A percentile compares a stretch with the other conserved stretches of the same genome.
Evolutionary conservation across 164 flowering plant species (phyloP).

Genomic region (Sextonia rubra): DNA sequence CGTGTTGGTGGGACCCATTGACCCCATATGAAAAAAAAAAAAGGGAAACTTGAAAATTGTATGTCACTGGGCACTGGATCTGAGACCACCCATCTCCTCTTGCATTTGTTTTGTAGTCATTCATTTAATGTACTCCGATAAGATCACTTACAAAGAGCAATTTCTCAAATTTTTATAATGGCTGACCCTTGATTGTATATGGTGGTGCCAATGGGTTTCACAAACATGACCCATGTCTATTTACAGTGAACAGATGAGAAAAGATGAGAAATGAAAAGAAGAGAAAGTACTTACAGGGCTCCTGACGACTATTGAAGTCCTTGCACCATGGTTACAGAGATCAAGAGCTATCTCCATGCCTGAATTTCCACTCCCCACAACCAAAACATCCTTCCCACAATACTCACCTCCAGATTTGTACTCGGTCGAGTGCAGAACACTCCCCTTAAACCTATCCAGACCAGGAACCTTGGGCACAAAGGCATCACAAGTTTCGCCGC

Average conservation of each 20-base stretch:
- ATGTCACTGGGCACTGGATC: too few species aligned
- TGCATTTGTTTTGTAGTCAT: too few species aligned
- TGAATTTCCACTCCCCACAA: conserved; percentile 73
- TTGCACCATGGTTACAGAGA: conserved; percentile 37
- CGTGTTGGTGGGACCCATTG: too few species aligned
- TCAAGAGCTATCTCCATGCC: conserved; percentile 73
- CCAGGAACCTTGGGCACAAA: conserved; percentile 43
- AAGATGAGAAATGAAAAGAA: not conserved
- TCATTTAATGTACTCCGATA: too few species aligned
- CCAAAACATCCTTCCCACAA: conserved; percentile 37
- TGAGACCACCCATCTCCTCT: too few species aligned
- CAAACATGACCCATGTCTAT: too few species aligned
- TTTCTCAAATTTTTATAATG: too few species aligned
- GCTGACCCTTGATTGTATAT: too few species aligned
- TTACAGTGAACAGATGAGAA: not conserved
- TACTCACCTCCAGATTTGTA: conserved; percentile 41
- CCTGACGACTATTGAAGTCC: conserved; percentile 29
- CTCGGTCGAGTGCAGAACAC: conserved; percentile 36
- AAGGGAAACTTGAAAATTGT: too few species aligned
- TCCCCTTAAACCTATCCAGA: conserved; percentile 31
- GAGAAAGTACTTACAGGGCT: not conserved
- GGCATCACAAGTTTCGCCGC: conserved; percentile 42
- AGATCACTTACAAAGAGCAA: too few species aligned
- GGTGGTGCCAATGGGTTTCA: too few species aligned
- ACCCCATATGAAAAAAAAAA: too few species aligned